Base-by-base conservation (phyloP, 306 rosid genomes). In the Sphenostylis stenocarpa region DNA sequence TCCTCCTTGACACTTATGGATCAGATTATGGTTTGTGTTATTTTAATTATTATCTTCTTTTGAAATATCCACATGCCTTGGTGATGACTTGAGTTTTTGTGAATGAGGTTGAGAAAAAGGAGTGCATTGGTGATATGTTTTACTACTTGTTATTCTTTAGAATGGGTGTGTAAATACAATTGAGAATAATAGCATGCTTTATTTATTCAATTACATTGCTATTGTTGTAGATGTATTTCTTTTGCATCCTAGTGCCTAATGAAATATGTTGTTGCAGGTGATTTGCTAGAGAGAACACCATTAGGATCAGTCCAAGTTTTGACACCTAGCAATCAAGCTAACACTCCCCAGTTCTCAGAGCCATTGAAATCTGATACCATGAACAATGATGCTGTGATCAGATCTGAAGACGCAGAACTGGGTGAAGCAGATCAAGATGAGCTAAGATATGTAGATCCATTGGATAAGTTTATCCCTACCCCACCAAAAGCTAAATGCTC, bases 401-500 rank as follows among this genome's bases (percentile, higher is more conserved):
- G 87, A 77, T 72, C 86, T 51, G 90, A 91, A 67, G 80, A 77
- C 70, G 88, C 77, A 70, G 85, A 85, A 48, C 63, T 77, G 64
- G 85, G 76, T 62, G 88, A 81, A 67, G 78, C 82, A 47, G 82
- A 66, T 71, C 85, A 72, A 17, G 92, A 86, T 80, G 91, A 86
- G 39, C 77, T 82, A 56, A 88, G 81, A 24, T 79, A 67, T 49
- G 77, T 36, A 34, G 87, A 87, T 68, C 89, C 90, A 1, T 84
- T 95, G 78, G 89, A 88, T 76, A 87, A 55, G 53, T 96, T 91
- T 84, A 93, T 92, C 67, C 98, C 94, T 70, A 88, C 96, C 15
- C 96, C 94, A 14, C 85, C 88, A 45, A 88, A 91, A 76, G 86
- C 6, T 17, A 87, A 88, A 87, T 92, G 99, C 86, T 89, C 94